Percentiles rank a stretch among this genome's conserved stretches.
Conservation (phyloP, 805 yeast species). For the Metschnikowia lunata region DNA sequence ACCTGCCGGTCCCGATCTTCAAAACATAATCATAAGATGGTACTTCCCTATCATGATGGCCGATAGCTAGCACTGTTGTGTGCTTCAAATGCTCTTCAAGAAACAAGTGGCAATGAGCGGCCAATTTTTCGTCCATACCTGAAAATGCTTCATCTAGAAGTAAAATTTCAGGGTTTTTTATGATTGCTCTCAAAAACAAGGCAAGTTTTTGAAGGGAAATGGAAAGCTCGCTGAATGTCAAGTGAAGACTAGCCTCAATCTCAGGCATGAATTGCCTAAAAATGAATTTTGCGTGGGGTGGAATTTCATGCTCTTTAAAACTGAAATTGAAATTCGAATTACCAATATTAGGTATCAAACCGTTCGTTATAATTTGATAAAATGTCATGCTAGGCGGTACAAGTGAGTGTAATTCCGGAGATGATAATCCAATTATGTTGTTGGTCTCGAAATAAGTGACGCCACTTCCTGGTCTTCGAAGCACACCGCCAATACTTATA, state of each 20-base stretch:
- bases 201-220: conserved; percentile 76
- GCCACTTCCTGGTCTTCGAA: conserved; percentile 67
- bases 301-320: conserved; percentile 28
- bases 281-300: conserved; percentile 17
- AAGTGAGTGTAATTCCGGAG: conserved; percentile 91
- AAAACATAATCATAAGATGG: conserved; percentile 56
- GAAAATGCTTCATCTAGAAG: conserved; percentile 91
- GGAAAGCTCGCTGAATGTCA: conserved; percentile 49
- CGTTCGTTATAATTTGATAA: conserved; percentile 62
- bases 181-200: conserved; percentile 69
- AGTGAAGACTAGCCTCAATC: conserved; percentile 35
- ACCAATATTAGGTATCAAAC: conserved; percentile 57
- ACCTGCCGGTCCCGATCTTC: conserved; percentile 25
- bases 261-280: conserved; percentile 20
- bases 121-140: conserved; percentile 56
- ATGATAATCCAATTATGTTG: conserved; percentile 72
- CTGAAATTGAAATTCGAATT: conserved; percentile 45
- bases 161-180: conserved; percentile 72
- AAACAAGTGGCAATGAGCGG: conserved; percentile 31
- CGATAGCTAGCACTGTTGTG: conserved; percentile 74
- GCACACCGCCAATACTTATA: conserved; percentile 58
- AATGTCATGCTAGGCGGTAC: conserved; percentile 58
- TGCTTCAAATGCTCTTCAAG: conserved; percentile 19
- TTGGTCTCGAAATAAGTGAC: conserved; percentile 77
- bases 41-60: conserved; percentile 79